Conservation (phyloP, 371 early-diverging fungal genomes). For the Circinella umbellata region DNA sequence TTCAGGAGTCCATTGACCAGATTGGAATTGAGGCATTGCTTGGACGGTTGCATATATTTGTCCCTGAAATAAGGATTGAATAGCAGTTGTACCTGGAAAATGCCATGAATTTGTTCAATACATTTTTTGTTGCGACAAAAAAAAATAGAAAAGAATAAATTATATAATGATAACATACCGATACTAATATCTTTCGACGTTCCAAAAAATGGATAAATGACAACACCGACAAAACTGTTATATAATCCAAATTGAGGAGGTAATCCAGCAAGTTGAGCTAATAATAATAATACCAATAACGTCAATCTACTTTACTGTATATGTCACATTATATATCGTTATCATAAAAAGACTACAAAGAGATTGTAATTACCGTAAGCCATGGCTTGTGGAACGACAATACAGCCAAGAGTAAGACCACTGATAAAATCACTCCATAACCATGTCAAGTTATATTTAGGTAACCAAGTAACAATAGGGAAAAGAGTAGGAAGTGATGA, state of each 20-base stretch:
- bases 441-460: conserved; percentile 76
- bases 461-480: conserved; percentile 75
- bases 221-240: conserved; percentile 79
- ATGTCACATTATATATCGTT: too few relatives aligned
- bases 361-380: conserved; percentile 62
- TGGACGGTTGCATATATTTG: conserved; percentile 62
- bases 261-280: conserved; percentile 81
- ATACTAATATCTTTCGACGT: conserved; percentile 88
- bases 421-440: conserved; percentile 72
- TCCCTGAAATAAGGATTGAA: conserved; percentile 76
- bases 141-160: too few relatives aligned
- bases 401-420: conserved; percentile 71
- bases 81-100: conserved; percentile 72
- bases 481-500: conserved; percentile 41
- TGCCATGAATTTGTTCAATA: neutral
- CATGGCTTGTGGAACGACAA: conserved; percentile 85
- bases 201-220: conserved; percentile 80
- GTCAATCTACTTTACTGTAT: neutral
- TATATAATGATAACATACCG: conserved; percentile 46
- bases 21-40: conserved; percentile 37
- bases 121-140: too few relatives aligned
- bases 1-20: conserved; percentile 40
- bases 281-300: neutral
- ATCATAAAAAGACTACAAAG: neutral
- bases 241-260: conserved; percentile 89